These are phyloP conservation scores for Phytopythium ostracodes DNA, from an alignment of 352 stramenopile genomes.

Conservation along the genomic window DNA sequence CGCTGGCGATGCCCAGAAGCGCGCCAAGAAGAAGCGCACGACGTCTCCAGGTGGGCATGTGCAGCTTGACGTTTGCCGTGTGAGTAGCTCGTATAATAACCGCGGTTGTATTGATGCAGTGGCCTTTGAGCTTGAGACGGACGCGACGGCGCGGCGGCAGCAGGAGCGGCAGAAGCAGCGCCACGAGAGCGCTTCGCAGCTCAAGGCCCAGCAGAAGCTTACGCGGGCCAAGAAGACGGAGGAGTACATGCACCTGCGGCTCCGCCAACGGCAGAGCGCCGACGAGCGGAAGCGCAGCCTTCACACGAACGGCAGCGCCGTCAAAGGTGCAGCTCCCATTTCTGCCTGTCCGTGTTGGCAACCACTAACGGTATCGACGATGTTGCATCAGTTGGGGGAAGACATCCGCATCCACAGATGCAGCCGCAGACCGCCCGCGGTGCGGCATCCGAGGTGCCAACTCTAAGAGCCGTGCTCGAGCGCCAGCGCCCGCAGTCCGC, in stretches of 20 bases:
- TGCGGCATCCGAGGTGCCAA: neutral
- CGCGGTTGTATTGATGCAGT: constrained; percentile 5
- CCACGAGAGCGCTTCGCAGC: constrained; percentile 19
- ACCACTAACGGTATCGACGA: neutral
- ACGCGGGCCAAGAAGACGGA: constrained; percentile 48
- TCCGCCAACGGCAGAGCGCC: constrained; percentile 35
- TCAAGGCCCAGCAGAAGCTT: constrained; percentile 36
- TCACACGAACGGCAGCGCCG: constrained; percentile 39
- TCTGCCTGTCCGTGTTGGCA: neutral
- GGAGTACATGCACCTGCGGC: constrained; percentile 37
- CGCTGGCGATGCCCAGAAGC: neutral
- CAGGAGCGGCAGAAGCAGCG: constrained; percentile 6
- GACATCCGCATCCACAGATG: constrained; percentile 10
- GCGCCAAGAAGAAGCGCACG: neutral
- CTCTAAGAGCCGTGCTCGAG: constrained; percentile 4
- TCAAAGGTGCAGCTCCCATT: neutral
- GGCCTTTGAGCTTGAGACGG: constrained; percentile 21
- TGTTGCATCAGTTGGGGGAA: neutral
- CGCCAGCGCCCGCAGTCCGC: constrained; percentile 40
- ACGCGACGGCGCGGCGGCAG: constrained; percentile 16
- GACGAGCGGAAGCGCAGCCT: constrained; percentile 29
- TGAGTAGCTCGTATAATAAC: neutral
- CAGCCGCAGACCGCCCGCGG: constrained; percentile 23
- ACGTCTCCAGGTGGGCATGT: neutral
- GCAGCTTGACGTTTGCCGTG: neutral